phyloP scores from a whole-genome alignment of 1,284 basidiomycete genomes.

The Tylopilus orsonianus region DNA sequence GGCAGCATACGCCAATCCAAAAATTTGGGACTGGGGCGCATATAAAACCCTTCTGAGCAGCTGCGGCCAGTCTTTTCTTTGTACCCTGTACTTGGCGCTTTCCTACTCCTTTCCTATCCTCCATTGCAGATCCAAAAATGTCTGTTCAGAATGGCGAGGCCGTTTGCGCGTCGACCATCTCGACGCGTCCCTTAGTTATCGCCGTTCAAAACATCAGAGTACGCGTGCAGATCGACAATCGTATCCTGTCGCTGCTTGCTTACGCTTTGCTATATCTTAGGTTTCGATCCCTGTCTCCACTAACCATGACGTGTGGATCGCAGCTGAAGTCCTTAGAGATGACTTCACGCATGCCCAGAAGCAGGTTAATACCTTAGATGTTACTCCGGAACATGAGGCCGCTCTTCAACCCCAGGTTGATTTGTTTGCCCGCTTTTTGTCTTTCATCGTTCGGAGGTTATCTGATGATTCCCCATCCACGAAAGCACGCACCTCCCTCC shows the following conservation, averaged over 20 bases:
- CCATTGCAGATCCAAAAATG: slow-evolving; percentile 26
- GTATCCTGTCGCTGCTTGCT: slow-evolving; percentile 6
- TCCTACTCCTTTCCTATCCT: slow-evolving; percentile 3
- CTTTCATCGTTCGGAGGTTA: slow-evolving; percentile 66
- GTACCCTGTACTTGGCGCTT: slow-evolving; percentile 5
- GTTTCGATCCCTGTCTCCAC: slow-evolving; percentile 84
- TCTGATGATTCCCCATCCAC: slow-evolving; percentile 52
- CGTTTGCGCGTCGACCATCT: slow-evolving; percentile 38
- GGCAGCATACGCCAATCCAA: slow-evolving; percentile 21
- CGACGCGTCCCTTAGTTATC: slow-evolving; percentile 65
- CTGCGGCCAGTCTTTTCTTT: slow-evolving; percentile 6
- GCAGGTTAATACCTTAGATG: slow-evolving; percentile 53
- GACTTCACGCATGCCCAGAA: slow-evolving; percentile 75
- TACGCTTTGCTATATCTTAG: slow-evolving; percentile 38
- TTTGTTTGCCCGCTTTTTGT: slow-evolving; percentile 79
- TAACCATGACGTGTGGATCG: slow-evolving; percentile 78
- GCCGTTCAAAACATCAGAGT: slow-evolving; percentile 66
- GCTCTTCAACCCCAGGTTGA: slow-evolving; percentile 67
- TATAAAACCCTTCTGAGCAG: slow-evolving; percentile 24
- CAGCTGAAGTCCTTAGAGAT: slow-evolving; percentile 84
- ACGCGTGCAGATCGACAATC: slow-evolving; percentile 36
- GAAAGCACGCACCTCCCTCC: slow-evolving; percentile 63
- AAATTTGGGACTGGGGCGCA: slow-evolving; percentile 36
- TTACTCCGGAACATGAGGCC: slow-evolving; percentile 52
- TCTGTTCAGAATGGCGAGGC: slow-evolving; percentile 32